These are phyloP conservation scores for Beauveria asiatica DNA, from an alignment of 2,329 filamentous ascomycete genomes.

Conservation along the genomic window DNA sequence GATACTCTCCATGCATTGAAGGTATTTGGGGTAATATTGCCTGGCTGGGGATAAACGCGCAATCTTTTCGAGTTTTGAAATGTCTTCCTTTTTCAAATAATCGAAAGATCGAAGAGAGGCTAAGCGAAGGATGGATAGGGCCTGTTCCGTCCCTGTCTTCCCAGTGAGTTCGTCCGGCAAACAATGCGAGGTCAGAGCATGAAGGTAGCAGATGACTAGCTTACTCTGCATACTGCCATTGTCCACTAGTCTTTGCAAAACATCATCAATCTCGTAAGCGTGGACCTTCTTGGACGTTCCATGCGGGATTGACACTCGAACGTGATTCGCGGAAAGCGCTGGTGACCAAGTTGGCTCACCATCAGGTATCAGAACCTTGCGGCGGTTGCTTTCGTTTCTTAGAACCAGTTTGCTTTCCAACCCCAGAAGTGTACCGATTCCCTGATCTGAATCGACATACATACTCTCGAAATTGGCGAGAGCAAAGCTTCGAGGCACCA, in stretches of 20 bases:
- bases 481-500: background rate
- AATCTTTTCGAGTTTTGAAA: background rate
- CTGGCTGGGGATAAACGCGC: background rate
- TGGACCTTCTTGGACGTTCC: background rate
- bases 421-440: background rate
- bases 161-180: slow-evolving; percentile 39
- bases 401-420: background rate
- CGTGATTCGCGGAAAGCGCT: background rate
- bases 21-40: background rate
- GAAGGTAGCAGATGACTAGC: slow-evolving; percentile 40
- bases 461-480: slow-evolving; percentile 7
- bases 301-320: background rate
- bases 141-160: slow-evolving; percentile 44
- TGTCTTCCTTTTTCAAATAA: background rate
- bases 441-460: background rate
- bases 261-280: background rate
- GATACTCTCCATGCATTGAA: background rate
- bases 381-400: background rate
- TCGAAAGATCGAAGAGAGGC: slow-evolving; percentile 36
- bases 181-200: slow-evolving; percentile 43
- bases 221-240: slow-evolving; percentile 44
- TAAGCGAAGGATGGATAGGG: slow-evolving; percentile 36
- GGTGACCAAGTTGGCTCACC: background rate
- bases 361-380: background rate
- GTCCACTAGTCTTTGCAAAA: slow-evolving; percentile 28